Conservation (phyloP, 345 rosid genomes). For the Conringia planisiliqua region DNA sequence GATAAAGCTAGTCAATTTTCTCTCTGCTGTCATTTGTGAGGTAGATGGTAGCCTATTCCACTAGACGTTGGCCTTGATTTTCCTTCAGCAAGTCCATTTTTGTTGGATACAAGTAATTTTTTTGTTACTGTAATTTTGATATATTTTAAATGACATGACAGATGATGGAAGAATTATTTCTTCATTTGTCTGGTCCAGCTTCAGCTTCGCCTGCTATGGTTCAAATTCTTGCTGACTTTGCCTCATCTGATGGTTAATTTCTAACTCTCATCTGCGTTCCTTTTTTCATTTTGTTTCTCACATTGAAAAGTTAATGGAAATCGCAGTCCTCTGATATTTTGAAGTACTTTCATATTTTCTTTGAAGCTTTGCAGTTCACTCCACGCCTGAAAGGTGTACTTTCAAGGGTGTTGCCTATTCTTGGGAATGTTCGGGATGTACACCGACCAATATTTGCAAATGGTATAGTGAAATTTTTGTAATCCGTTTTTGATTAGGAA, state of each 20-base stretch:
- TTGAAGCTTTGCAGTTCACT: constrained; percentile 91
- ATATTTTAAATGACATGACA: constrained; percentile 33
- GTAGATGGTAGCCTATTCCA: constrained; percentile 1
- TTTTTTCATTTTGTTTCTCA: constrained; percentile 10
- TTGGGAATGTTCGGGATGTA: constrained; percentile 85
- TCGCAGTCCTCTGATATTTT: constrained; percentile 34
- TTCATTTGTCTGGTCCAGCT: constrained; percentile 69
- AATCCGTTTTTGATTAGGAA: neutral
- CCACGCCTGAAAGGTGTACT: constrained; percentile 89
- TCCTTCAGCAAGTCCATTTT: neutral
- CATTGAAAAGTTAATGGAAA: constrained; percentile 5
- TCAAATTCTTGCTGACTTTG: constrained; percentile 95
- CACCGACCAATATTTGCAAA: constrained; percentile 91
- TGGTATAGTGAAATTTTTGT: constrained; percentile 48
- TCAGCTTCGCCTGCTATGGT: constrained; percentile 88
- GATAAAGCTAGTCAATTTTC: neutral
- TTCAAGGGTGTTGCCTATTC: constrained; percentile 78
- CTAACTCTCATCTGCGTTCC: constrained; percentile 21
- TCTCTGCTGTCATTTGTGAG: constrained; percentile 6
- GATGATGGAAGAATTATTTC: constrained; percentile 98
- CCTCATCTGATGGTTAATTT: constrained; percentile 84
- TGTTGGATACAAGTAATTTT: neutral
- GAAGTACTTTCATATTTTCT: constrained; percentile 37
- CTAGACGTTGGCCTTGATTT: neutral
- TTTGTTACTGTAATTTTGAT: constrained; percentile 7